Conservation (phyloP, 805 yeast genomes). For the Saturnispora diversa region DNA sequence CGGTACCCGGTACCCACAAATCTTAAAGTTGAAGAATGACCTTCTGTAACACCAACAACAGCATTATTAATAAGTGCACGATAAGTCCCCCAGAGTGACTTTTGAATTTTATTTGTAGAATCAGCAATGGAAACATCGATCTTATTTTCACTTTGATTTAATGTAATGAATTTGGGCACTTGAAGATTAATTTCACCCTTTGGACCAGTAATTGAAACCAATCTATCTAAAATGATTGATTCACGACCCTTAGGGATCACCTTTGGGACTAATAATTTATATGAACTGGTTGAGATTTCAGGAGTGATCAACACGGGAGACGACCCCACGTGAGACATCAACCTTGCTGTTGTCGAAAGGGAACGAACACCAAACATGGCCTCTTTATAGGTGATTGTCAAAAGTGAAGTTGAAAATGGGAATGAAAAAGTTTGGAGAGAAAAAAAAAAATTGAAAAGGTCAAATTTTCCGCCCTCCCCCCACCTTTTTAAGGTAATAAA, state of each 20-base stretch:
- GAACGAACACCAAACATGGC: slow-evolving; percentile 8
- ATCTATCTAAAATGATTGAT: slow-evolving; percentile 47
- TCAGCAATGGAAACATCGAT: slow-evolving; percentile 43
- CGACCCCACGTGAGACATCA: slow-evolving; percentile 67
- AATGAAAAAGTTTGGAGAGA: too few species aligned
- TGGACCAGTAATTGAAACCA: slow-evolving; percentile 65
- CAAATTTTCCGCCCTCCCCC: background rate
- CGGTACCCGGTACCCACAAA: slow-evolving; percentile 97
- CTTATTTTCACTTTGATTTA: slow-evolving; percentile 21
- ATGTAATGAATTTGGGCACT: slow-evolving; percentile 62
- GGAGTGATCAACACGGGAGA: slow-evolving; percentile 63
- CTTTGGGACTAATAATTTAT: slow-evolving; percentile 47
- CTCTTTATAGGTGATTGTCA: too few species aligned
- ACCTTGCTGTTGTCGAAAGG: slow-evolving; percentile 8
- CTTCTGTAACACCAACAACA: slow-evolving; percentile 84
- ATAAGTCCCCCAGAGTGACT: slow-evolving; percentile 92
- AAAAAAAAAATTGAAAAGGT: too few species aligned
- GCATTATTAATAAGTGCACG: slow-evolving; percentile 72
- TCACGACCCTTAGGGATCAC: slow-evolving; percentile 60
- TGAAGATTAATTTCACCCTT: slow-evolving; percentile 56
- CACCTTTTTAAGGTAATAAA: too few species aligned
- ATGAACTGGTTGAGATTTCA: slow-evolving; percentile 45
- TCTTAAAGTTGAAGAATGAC: slow-evolving; percentile 78
- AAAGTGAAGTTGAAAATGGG: background rate
- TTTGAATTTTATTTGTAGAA: slow-evolving; percentile 59